phyloP scores from a whole-genome alignment of 441 rosid species.

The Gossypium laxum region DNA sequence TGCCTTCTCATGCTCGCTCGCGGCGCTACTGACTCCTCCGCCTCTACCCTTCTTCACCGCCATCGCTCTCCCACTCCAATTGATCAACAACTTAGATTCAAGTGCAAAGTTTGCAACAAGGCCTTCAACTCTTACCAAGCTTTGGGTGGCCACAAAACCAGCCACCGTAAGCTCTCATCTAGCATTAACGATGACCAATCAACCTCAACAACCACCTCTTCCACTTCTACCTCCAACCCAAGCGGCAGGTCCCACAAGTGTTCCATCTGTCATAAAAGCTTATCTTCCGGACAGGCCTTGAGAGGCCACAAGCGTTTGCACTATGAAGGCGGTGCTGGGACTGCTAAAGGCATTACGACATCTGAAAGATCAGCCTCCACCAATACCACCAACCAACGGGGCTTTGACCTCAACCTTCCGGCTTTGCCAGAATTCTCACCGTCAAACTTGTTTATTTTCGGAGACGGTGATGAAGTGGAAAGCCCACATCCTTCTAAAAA shows the following conservation, averaged over 20 bases:
- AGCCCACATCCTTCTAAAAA: constrained; percentile 66
- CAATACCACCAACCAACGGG: constrained; percentile 25
- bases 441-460: constrained; percentile 27
- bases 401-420: constrained; percentile 49
- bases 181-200: constrained; percentile 33
- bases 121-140: constrained; percentile 68
- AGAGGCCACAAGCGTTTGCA: constrained; percentile 81
- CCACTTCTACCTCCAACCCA: constrained; percentile 12
- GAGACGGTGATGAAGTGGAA: constrained; percentile 74
- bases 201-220: constrained; percentile 22
- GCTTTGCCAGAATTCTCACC: constrained; percentile 35
- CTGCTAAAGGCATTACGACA: constrained; percentile 35
- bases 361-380: constrained; percentile 57
- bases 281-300: constrained; percentile 69
- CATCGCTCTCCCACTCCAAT: constrained; percentile 17
- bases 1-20: constrained; percentile 91
- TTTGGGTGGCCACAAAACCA: constrained; percentile 79
- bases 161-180: constrained; percentile 48
- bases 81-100: constrained; percentile 25
- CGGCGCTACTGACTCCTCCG: constrained; percentile 22
- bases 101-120: constrained; percentile 66
- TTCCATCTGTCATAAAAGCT: constrained; percentile 56
- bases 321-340: constrained; percentile 44
- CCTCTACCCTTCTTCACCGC: constrained; percentile 12
- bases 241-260: constrained; percentile 60